Conservation (phyloP, 495 filamentous ascomycete species). For the Aspergillus mulundensis region DNA sequence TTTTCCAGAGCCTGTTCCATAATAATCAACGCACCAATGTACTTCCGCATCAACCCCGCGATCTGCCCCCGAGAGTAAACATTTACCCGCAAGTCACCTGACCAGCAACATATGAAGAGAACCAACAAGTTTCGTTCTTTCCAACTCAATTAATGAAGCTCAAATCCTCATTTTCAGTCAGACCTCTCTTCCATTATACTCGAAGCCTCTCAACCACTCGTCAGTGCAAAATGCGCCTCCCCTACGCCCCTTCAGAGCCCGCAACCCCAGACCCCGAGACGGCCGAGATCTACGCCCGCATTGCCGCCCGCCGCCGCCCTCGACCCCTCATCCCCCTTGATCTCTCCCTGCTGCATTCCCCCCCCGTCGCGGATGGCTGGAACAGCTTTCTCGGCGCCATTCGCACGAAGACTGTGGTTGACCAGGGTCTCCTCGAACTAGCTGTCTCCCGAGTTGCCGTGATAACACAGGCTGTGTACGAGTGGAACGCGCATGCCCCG, state of each 20-base stretch:
- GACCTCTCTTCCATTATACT: background rate
- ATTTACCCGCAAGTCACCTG: background rate
- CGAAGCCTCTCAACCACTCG: slow-evolving; percentile 3
- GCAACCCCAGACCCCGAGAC: slow-evolving; percentile 23
- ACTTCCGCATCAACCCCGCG: background rate
- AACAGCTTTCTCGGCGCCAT: slow-evolving; percentile 71
- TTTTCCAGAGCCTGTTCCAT: too few species aligned
- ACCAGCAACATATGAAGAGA: background rate
- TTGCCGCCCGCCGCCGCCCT: slow-evolving; percentile 56
- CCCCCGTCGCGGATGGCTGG: slow-evolving; percentile 68
- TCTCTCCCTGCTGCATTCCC: slow-evolving; percentile 65
- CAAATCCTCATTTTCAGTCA: background rate
- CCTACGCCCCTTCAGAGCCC: slow-evolving; percentile 56
- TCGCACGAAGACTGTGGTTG: slow-evolving; percentile 58
- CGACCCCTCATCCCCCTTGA: slow-evolving; percentile 65
- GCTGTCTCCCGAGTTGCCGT: slow-evolving; percentile 59
- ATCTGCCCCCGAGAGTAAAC: background rate
- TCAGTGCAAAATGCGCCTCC: slow-evolving; percentile 57
- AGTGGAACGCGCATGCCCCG: slow-evolving; percentile 75
- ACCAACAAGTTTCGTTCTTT: background rate
- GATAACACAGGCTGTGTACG: slow-evolving; percentile 69
- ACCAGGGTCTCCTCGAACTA: slow-evolving; percentile 48
- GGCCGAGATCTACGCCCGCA: slow-evolving; percentile 53
- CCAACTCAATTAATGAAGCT: background rate
- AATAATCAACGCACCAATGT: too few species aligned